Evolutionary conservation across 176 grass and related monocot genomes (phyloP).

Genomic region (Hordeum vulgare): DNA sequence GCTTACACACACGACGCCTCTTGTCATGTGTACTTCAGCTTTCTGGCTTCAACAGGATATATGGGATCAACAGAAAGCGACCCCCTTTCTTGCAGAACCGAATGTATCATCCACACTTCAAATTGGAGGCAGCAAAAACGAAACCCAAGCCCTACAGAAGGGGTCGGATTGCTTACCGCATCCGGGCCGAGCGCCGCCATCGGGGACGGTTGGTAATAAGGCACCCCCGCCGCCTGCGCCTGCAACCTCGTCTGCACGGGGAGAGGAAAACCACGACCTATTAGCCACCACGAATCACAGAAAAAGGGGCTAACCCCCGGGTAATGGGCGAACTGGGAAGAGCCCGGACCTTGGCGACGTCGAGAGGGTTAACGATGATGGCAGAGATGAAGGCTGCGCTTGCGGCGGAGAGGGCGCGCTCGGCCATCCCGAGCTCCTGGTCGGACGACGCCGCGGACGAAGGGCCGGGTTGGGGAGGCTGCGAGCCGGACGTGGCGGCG

Average conservation of each 20-base stretch:
- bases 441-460: neutral
- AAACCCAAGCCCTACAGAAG: neutral
- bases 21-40: neutral
- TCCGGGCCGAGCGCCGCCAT: conserved; percentile 61
- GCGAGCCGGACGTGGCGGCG: neutral
- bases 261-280: neutral
- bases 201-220: conserved; percentile 53
- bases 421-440: conserved; percentile 45
- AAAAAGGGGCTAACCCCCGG: neutral
- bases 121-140: neutral
- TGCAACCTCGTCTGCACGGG: conserved; percentile 81
- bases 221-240: conserved; percentile 87
- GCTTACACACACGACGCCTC: neutral
- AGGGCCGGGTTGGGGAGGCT: neutral
- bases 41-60: neutral
- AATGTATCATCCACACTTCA: neutral
- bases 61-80: neutral
- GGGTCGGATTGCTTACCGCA: conserved; percentile 42
- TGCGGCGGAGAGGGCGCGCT: conserved; percentile 72
- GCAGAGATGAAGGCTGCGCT: conserved; percentile 81
- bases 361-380: conserved; percentile 85
- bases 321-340: neutral
- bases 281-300: conserved; percentile 15
- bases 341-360: conserved; percentile 75
- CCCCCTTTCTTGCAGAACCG: neutral